These are phyloP conservation scores for Phytophthora cryptogea DNA, from an alignment of 352 stramenopile genomes.

Conservation along the genomic window DNA sequence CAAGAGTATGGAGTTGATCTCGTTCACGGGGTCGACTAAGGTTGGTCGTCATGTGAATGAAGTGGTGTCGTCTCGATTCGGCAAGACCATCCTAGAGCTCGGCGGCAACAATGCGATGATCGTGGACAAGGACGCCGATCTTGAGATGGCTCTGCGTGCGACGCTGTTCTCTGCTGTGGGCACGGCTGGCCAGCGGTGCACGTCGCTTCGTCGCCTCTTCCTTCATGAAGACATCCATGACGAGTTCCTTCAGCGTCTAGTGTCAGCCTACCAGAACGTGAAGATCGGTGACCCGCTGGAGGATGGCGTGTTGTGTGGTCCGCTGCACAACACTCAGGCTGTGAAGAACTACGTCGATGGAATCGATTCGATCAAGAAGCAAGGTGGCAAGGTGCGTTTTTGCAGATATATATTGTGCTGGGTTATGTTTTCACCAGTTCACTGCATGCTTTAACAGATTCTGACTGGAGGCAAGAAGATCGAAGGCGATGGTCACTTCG, in stretches of 20 bases:
- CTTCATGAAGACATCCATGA: slow-evolving; percentile 92
- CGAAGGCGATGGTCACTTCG: slow-evolving; percentile 85
- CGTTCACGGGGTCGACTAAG: slow-evolving; percentile 91
- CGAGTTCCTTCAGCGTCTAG: slow-evolving; percentile 83
- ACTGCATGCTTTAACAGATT: slow-evolving; percentile 55
- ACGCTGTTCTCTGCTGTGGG: slow-evolving; percentile 92
- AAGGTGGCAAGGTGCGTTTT: slow-evolving; percentile 78
- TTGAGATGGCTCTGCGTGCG: slow-evolving; percentile 90
- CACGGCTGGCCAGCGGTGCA: slow-evolving; percentile 93
- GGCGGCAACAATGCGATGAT: slow-evolving; percentile 95
- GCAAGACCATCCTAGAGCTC: slow-evolving; percentile 92
- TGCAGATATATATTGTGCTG: background rate
- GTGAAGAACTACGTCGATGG: slow-evolving; percentile 88
- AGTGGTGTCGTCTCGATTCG: slow-evolving; percentile 88
- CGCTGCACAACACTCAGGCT: slow-evolving; percentile 69
- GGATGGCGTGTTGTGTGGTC: slow-evolving; percentile 83
- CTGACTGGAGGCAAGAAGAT: slow-evolving; percentile 85
- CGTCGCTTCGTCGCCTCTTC: slow-evolving; percentile 90
- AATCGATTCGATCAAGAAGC: slow-evolving; percentile 84
- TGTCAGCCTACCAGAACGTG: slow-evolving; percentile 87
- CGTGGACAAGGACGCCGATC: slow-evolving; percentile 90
- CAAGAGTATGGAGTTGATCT: slow-evolving; percentile 89
- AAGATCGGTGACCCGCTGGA: slow-evolving; percentile 91
- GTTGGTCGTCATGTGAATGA: slow-evolving; percentile 89
- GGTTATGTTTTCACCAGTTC: slow-evolving; percentile 11